phyloP scores from a whole-genome alignment of 2,329 filamentous ascomycete genomes.

The Pseudophaeomoniella oleicola region DNA sequence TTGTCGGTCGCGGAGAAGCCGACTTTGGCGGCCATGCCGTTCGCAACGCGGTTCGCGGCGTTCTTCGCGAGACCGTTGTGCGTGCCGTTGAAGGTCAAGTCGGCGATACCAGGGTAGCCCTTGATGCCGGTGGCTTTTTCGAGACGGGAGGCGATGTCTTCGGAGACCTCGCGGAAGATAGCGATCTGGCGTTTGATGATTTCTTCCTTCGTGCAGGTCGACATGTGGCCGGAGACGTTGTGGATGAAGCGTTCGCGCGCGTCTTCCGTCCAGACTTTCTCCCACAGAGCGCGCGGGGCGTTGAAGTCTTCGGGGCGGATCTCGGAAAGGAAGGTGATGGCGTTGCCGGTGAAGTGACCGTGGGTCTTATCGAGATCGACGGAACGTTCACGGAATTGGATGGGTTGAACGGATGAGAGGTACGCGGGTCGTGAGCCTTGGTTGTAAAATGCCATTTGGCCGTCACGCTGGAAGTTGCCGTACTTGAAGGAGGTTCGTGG shows the following conservation, averaged over 20 bases:
- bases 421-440: slow-evolving; percentile 46
- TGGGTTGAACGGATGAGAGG: slow-evolving; percentile 37
- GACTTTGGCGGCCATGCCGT: slow-evolving; percentile 29
- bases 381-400: slow-evolving; percentile 30
- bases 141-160: slow-evolving; percentile 41
- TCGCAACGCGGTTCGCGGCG: slow-evolving; percentile 31
- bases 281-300: slow-evolving; percentile 43
- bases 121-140: slow-evolving; percentile 50
- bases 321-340: slow-evolving; percentile 35
- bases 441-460: slow-evolving; percentile 54
- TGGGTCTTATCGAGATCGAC: slow-evolving; percentile 36
- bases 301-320: slow-evolving; percentile 36
- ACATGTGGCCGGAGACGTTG: slow-evolving; percentile 49
- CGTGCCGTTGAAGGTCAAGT: slow-evolving; percentile 43
- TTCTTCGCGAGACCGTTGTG: slow-evolving; percentile 46
- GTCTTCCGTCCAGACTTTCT: slow-evolving; percentile 45
- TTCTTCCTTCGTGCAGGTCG: slow-evolving; percentile 41
- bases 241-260: slow-evolving; percentile 44
- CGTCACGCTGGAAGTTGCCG: slow-evolving; percentile 59
- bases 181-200: slow-evolving; percentile 50
- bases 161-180: slow-evolving; percentile 49
- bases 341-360: slow-evolving; percentile 33
- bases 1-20: slow-evolving; percentile 18
- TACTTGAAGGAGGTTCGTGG: slow-evolving; percentile 32
- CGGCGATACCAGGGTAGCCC: slow-evolving; percentile 43